These are phyloP conservation scores for Austroboletus eburneus DNA, from an alignment of 768 basidiomycete species.

Conservation along the genomic window DNA sequence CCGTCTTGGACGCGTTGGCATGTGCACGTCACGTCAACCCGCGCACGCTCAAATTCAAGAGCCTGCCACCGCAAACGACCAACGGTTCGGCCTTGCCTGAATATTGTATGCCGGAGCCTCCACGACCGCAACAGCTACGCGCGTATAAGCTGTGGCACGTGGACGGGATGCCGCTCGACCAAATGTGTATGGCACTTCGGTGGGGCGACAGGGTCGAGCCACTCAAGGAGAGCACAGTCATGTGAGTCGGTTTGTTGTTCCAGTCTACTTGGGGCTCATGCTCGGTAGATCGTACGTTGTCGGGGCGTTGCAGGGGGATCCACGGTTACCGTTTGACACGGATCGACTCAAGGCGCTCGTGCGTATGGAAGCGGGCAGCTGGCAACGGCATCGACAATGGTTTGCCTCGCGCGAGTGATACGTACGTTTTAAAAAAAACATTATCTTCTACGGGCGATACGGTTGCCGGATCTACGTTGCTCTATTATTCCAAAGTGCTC, in stretches of 20 bases:
- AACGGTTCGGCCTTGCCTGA: slow-evolving; percentile 7
- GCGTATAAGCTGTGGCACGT: slow-evolving; percentile 46
- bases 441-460: too few relatives aligned
- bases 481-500: too few relatives aligned
- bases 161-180: slow-evolving; percentile 30
- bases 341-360: slow-evolving; percentile 34
- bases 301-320: slow-evolving; percentile 38
- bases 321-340: slow-evolving; percentile 35
- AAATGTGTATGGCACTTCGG: slow-evolving; percentile 38
- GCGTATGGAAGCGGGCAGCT: slow-evolving; percentile 38
- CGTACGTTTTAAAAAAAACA: too few relatives aligned
- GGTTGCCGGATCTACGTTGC: too few relatives aligned
- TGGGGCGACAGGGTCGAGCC: slow-evolving; percentile 33
- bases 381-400: slow-evolving; percentile 39
- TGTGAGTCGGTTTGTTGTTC: slow-evolving; percentile 29
- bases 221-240: slow-evolving; percentile 43
- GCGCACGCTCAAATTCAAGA: slow-evolving; percentile 1
- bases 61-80: neutral
- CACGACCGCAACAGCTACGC: slow-evolving; percentile 36
- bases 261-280: too few relatives aligned
- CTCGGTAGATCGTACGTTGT: slow-evolving; percentile 43
- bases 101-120: slow-evolving; percentile 26
- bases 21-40: slow-evolving; percentile 29
- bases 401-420: slow-evolving; percentile 26
- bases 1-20: slow-evolving; percentile 12